These are phyloP conservation scores for Usnea hakonensis DNA, from an alignment of 495 filamentous ascomycete genomes.

Conservation along the genomic window DNA sequence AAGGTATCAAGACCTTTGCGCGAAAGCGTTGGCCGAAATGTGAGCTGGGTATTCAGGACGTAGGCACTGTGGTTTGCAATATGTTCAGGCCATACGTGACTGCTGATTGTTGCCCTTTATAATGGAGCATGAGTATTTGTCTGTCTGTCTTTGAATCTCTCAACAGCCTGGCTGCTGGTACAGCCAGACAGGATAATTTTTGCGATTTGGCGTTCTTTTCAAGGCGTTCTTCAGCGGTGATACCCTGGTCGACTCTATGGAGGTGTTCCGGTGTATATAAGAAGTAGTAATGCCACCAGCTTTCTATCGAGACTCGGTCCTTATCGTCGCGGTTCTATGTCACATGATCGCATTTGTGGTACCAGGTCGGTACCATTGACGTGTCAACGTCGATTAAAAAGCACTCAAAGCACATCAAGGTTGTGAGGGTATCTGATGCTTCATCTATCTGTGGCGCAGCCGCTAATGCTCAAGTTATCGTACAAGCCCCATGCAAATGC, in stretches of 20 bases:
- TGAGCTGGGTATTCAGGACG: constrained; percentile 1
- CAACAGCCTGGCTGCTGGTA: background rate
- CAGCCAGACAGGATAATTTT: background rate
- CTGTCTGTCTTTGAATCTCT: background rate
- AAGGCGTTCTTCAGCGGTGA: background rate
- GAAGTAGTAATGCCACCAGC: background rate
- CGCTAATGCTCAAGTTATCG: background rate
- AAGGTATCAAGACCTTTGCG: constrained; percentile 24
- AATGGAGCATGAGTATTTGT: background rate
- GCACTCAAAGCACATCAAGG: background rate
- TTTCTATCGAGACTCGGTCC: background rate
- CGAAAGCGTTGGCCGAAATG: constrained; percentile 19
- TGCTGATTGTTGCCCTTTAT: background rate
- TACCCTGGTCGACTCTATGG: background rate
- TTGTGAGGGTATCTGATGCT: background rate
- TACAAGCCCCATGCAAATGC: background rate
- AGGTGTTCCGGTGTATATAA: background rate
- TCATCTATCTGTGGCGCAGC: background rate
- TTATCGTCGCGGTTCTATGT: background rate
- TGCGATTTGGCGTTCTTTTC: background rate
- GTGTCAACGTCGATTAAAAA: background rate
- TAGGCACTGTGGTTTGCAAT: background rate
- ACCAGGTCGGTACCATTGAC: background rate
- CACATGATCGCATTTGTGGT: background rate
- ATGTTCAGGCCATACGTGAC: background rate